A percentile compares a stretch with the other conserved stretches of the same genome.
Evolutionary conservation across 768 basidiomycete species (phyloP).

Genomic region (Plicaturopsis crispa): DNA sequence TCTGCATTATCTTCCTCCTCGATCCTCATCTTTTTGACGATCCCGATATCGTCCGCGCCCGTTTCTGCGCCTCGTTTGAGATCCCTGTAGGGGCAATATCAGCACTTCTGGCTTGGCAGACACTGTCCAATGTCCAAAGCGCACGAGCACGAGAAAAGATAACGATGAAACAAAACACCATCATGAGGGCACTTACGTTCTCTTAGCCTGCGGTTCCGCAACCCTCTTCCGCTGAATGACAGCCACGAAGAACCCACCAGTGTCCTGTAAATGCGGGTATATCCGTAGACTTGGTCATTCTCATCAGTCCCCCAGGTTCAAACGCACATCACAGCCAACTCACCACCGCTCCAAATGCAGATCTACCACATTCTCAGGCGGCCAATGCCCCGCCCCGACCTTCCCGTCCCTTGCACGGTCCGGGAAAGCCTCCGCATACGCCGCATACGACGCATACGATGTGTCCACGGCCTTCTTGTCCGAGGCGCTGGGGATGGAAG

Average conservation of each 20-base stretch:
- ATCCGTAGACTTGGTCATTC: slow-evolving; percentile 60
- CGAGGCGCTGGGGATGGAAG: too few relatives aligned
- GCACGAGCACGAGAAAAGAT: too few relatives aligned
- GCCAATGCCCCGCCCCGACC: slow-evolving; percentile 61
- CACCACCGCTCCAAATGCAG: slow-evolving; percentile 72
- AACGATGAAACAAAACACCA: too few relatives aligned
- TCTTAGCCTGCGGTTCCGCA: too few relatives aligned
- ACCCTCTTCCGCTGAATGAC: slow-evolving; percentile 53
- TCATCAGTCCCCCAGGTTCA: not conserved
- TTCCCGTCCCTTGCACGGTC: slow-evolving; percentile 32
- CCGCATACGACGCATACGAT: slow-evolving; percentile 52
- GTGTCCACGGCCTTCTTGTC: slow-evolving; percentile 42
- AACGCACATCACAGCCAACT: slow-evolving; percentile 10
- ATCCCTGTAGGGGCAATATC: too few relatives aligned
- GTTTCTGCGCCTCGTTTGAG: too few relatives aligned
- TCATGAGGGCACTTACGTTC: too few relatives aligned
- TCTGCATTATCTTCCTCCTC: too few relatives aligned
- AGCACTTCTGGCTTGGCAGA: too few relatives aligned
- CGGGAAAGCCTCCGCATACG: slow-evolving; percentile 43
- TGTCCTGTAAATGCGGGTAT: slow-evolving; percentile 93
- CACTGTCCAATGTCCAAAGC: too few relatives aligned
- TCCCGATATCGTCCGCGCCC: too few relatives aligned
- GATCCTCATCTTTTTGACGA: too few relatives aligned
- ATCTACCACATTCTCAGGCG: slow-evolving; percentile 53
- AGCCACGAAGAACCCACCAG: slow-evolving; percentile 97